Conservation (phyloP, 2,329 filamentous ascomycete species). For the Thielaviopsis populi region DNA sequence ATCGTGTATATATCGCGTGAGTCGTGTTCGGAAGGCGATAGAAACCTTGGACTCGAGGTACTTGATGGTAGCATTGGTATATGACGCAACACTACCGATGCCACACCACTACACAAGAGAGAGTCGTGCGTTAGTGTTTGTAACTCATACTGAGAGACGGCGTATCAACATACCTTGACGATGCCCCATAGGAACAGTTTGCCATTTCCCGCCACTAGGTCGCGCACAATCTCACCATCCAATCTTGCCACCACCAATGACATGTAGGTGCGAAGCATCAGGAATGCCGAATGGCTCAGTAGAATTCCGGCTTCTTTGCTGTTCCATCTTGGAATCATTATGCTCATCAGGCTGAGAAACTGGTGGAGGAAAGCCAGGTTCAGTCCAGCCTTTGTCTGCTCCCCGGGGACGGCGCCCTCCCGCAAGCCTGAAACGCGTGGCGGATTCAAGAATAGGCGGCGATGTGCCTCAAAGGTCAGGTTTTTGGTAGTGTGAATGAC, state of each 20-base stretch:
- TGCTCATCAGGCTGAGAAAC: slow-evolving; percentile 88
- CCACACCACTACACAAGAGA: slow-evolving; percentile 58
- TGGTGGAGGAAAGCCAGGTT: slow-evolving; percentile 95
- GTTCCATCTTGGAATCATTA: slow-evolving; percentile 91
- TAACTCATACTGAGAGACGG: neutral
- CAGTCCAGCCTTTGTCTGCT: slow-evolving; percentile 82
- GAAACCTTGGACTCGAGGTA: slow-evolving; percentile 95
- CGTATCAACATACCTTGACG: slow-evolving; percentile 42
- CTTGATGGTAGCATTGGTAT: slow-evolving; percentile 98
- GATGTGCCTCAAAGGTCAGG: slow-evolving; percentile 91
- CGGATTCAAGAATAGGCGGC: slow-evolving; percentile 81
- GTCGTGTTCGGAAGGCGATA: slow-evolving; percentile 87
- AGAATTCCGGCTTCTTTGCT: slow-evolving; percentile 91
- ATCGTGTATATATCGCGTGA: slow-evolving; percentile 95
- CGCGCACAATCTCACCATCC: slow-evolving; percentile 90
- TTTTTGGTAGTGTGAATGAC: slow-evolving; percentile 80
- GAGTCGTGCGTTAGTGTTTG: neutral
- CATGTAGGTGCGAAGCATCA: slow-evolving; percentile 85
- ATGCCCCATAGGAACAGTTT: slow-evolving; percentile 79
- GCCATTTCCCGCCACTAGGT: slow-evolving; percentile 89
- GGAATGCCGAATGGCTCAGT: slow-evolving; percentile 73
- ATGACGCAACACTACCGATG: slow-evolving; percentile 82
- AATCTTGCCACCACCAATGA: slow-evolving; percentile 84
- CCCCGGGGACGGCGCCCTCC: slow-evolving; percentile 63
- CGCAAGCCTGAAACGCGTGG: slow-evolving; percentile 65